Evolutionary conservation across 129 eudicot genomes (phyloP).

Genomic region (Artemisia tridentata): DNA sequence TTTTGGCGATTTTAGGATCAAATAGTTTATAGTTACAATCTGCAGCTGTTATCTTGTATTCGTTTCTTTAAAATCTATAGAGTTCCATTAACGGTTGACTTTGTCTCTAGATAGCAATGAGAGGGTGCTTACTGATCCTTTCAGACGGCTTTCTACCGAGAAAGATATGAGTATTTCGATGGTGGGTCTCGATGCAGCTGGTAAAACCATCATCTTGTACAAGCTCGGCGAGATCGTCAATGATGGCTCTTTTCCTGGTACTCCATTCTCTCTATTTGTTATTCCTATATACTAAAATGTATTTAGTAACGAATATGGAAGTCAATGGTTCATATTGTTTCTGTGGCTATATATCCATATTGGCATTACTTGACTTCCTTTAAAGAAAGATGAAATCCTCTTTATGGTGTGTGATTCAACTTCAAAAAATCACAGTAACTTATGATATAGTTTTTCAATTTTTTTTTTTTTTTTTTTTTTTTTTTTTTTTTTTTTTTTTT

Average conservation of each 20-base stretch:
- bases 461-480: not conserved
- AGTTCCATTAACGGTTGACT: not conserved
- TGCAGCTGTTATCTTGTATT: no score
- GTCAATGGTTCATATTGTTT: no score
- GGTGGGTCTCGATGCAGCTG: conserved; percentile 99
- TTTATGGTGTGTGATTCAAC: not conserved
- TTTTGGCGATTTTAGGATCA: not conserved
- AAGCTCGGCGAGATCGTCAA: conserved; percentile 98
- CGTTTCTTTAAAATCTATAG: not conserved
- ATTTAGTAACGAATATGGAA: not conserved
- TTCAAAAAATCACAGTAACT: no score
- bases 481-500: not conserved
- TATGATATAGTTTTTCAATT: no score
- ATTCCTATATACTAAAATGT: not conserved
- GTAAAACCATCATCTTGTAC: conserved; percentile 96
- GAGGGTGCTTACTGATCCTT: conserved; percentile 90
- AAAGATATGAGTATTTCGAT: conserved; percentile 93
- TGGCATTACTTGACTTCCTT: no score
- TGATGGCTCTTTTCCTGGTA: no score
- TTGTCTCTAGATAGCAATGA: conserved; percentile 37
- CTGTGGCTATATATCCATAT: no score
- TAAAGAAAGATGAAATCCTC: no score
- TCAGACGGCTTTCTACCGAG: conserved; percentile 95
- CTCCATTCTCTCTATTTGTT: conserved; percentile 6
- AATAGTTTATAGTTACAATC: not conserved